These are phyloP conservation scores for Vachellia collinsii DNA, from an alignment of 306 rosid species.

Conservation along the genomic window DNA sequence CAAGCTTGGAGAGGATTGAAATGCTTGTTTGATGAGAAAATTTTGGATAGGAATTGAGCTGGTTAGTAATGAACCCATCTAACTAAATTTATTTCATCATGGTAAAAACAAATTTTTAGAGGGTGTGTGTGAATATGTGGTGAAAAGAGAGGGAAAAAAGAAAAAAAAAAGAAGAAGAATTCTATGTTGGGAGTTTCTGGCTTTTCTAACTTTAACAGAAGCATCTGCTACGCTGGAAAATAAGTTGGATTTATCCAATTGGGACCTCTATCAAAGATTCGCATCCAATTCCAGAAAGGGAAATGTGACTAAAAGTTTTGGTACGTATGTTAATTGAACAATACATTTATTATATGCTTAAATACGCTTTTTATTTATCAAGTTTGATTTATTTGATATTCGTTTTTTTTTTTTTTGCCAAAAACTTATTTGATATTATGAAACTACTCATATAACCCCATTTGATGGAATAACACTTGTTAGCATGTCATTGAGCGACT, in stretches of 20 bases:
- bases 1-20: background rate
- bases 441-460: background rate
- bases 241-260: constrained; percentile 67
- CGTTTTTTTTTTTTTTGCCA: too few relatives aligned
- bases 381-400: too few relatives aligned
- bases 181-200: constrained; percentile 29
- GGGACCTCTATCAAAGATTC: constrained; percentile 58
- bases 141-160: background rate
- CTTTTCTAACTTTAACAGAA: constrained; percentile 49
- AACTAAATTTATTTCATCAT: background rate
- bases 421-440: background rate
- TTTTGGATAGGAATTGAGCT: background rate
- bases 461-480: background rate
- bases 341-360: background rate
- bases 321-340: background rate
- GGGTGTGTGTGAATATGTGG: background rate
- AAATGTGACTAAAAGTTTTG: constrained; percentile 32
- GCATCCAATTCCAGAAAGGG: constrained; percentile 63
- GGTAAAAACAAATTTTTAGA: background rate
- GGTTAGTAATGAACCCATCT: background rate
- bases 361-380: background rate
- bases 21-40: background rate
- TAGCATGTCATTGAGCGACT: background rate
- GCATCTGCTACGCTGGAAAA: constrained; percentile 69
- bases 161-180: background rate